Conservation (phyloP, 345 rosid genomes). For the Moricandia arvensis region DNA sequence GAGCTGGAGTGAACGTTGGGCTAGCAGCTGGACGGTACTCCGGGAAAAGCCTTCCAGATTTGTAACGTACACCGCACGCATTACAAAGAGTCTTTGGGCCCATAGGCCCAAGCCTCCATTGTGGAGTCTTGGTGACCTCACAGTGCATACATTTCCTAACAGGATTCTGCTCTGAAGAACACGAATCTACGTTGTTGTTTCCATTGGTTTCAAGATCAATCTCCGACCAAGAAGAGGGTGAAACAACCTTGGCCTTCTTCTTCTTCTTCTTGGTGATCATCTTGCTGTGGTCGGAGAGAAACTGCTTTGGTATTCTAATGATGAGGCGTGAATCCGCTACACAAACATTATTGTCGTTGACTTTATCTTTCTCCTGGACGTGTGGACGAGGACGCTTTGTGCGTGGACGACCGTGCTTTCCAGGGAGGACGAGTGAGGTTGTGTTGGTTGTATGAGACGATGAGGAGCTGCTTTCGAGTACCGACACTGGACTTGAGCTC, state of each 20-base stretch:
- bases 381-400: slow-evolving; percentile 94
- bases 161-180: slow-evolving; percentile 38
- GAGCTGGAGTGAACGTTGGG: slow-evolving; percentile 78
- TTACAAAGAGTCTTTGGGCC: slow-evolving; percentile 57
- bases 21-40: slow-evolving; percentile 97
- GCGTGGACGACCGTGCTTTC: slow-evolving; percentile 73
- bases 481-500: slow-evolving; percentile 83
- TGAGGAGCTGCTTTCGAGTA: slow-evolving; percentile 87
- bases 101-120: slow-evolving; percentile 98
- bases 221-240: slow-evolving; percentile 33
- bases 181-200: slow-evolving; percentile 33
- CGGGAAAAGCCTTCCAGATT: slow-evolving; percentile 93
- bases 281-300: slow-evolving; percentile 58
- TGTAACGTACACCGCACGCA: slow-evolving; percentile 74
- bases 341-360: slow-evolving; percentile 30
- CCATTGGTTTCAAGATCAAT: slow-evolving; percentile 41
- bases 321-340: slow-evolving; percentile 36
- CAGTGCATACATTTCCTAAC: slow-evolving; percentile 94
- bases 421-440: slow-evolving; percentile 33
- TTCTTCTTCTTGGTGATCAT: slow-evolving; percentile 50
- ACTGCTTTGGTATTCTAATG: slow-evolving; percentile 67
- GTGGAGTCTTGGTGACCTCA: slow-evolving; percentile 92
- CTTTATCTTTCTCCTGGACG: slow-evolving; percentile 40
- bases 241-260: slow-evolving; percentile 52
- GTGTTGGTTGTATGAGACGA: slow-evolving; percentile 50